Conservation (phyloP, 306 rosid species). For the Quercus gilva region DNA sequence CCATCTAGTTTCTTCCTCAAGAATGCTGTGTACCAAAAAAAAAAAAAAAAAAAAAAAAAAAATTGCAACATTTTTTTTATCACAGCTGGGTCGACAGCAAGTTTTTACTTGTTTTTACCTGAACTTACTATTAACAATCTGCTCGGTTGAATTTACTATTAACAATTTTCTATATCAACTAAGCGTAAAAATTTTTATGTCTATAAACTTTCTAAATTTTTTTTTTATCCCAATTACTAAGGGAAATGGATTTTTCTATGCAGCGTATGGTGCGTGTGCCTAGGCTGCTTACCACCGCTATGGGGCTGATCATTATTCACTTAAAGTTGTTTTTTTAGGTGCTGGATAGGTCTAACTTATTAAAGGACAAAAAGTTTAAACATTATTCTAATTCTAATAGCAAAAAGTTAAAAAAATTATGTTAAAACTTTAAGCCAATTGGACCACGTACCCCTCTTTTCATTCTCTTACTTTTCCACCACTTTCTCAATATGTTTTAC, state of each 20-base stretch:
- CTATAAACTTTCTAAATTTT: accelerated
- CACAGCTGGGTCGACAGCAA: too few relatives aligned
- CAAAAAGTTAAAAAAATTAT: neutral
- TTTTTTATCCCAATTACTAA: neutral
- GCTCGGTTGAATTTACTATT: too few relatives aligned
- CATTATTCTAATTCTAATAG: neutral
- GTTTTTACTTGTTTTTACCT: too few relatives aligned
- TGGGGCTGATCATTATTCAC: neutral
- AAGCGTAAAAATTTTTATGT: too few relatives aligned
- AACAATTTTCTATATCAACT: too few relatives aligned
- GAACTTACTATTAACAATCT: too few relatives aligned
- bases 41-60: too few relatives aligned
- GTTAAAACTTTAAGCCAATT: constrained; percentile 7
- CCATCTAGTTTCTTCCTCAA: neutral
- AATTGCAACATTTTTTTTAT: too few relatives aligned
- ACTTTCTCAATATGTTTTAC: neutral
- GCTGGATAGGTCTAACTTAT: neutral
- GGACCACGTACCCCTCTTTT: constrained; percentile 13
- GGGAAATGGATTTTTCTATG: neutral
- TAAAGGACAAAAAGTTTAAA: constrained; percentile 28
- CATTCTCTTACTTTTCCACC: neutral
- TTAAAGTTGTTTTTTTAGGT: neutral
- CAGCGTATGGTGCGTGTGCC: neutral
- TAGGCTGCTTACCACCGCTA: neutral
- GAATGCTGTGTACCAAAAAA: too few relatives aligned